These are phyloP conservation scores for Thymus mandschuricus DNA, from an alignment of 257 asterid genomes.

Conservation along the genomic window DNA sequence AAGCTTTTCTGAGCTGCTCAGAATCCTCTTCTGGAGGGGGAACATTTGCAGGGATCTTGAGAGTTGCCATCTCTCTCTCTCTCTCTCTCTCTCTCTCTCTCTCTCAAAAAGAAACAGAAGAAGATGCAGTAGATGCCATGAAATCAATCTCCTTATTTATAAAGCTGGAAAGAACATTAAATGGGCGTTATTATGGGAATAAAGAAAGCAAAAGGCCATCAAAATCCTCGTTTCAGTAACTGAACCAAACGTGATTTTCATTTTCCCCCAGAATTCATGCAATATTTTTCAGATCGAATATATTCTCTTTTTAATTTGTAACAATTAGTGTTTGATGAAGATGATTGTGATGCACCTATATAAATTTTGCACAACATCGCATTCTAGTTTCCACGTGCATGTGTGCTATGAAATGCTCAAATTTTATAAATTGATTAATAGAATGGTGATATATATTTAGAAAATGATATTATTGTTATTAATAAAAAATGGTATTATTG, in stretches of 20 bases:
- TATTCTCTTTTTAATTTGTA: no score
- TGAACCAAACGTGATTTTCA: slow-evolving; percentile 29
- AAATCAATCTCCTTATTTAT: not conserved
- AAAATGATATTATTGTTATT: not conserved
- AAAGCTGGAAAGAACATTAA: slow-evolving; percentile 14
- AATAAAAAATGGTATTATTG: not conserved
- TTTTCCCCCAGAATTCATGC: not conserved
- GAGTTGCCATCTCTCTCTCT: slow-evolving; percentile 60
- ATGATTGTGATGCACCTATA: not conserved
- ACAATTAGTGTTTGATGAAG: not conserved
- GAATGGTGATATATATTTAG: not conserved
- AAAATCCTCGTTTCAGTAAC: slow-evolving; percentile 24
- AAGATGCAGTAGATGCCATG: slow-evolving; percentile 2
- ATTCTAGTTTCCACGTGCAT: not conserved
- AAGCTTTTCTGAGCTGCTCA: slow-evolving; percentile 78
- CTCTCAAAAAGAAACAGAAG: slow-evolving; percentile 3
- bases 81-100: slow-evolving; percentile 1
- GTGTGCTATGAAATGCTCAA: not conserved
- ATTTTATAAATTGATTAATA: not conserved
- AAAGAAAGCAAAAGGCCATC: slow-evolving; percentile 24
- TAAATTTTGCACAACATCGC: no score
- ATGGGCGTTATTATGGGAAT: slow-evolving; percentile 29
- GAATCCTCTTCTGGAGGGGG: slow-evolving; percentile 74
- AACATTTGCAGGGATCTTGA: slow-evolving; percentile 65
- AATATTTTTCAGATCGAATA: not conserved